Percentiles rank a stretch among this genome's conserved stretches.
Conservation (phyloP, 169 alveolate genomes). For the Condylostoma magnum region DNA sequence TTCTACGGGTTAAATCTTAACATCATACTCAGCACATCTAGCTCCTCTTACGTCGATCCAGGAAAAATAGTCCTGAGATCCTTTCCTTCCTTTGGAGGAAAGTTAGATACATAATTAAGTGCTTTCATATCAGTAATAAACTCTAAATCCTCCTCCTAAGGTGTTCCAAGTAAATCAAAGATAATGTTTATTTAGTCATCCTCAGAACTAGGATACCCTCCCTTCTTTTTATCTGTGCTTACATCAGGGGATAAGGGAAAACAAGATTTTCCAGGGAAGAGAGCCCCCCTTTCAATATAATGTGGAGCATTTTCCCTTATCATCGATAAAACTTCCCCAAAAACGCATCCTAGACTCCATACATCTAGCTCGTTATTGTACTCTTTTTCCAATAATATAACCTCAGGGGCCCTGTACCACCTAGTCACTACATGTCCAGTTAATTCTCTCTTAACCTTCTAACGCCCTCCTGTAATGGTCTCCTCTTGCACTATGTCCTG, state of each 20-base stretch:
- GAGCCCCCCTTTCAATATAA: constrained; percentile 93
- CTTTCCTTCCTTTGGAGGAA: constrained; percentile 49
- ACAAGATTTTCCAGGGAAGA: constrained; percentile 97
- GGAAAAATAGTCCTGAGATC: constrained; percentile 67
- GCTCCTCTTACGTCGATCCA: constrained; percentile 74
- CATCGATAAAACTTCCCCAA: constrained; percentile 94
- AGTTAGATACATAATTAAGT: constrained; percentile 55
- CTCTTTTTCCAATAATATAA: constrained; percentile 94
- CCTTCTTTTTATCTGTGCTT: constrained; percentile 74
- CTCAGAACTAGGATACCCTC: constrained; percentile 81
- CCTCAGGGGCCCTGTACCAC: constrained; percentile 99
- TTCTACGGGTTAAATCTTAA: constrained; percentile 73
- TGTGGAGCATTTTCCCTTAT: constrained; percentile 91
- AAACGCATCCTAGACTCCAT: constrained; percentile 98
- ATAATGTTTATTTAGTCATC: constrained; percentile 95
- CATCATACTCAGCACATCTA: constrained; percentile 90
- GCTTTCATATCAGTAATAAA: constrained; percentile 72
- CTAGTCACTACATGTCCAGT: constrained; percentile 99
- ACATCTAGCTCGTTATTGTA: constrained; percentile 98
- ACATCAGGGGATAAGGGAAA: constrained; percentile 95
- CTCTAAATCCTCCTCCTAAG: constrained; percentile 91
- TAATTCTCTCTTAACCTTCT: constrained; percentile 89
- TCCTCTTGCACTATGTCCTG: background rate
- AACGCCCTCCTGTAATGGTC: too few relatives aligned
- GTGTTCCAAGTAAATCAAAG: constrained; percentile 96